Evolutionary conservation across 2,329 filamentous ascomycete genomes (phyloP).

Genomic region (Arthrinium puccinioides): DNA sequence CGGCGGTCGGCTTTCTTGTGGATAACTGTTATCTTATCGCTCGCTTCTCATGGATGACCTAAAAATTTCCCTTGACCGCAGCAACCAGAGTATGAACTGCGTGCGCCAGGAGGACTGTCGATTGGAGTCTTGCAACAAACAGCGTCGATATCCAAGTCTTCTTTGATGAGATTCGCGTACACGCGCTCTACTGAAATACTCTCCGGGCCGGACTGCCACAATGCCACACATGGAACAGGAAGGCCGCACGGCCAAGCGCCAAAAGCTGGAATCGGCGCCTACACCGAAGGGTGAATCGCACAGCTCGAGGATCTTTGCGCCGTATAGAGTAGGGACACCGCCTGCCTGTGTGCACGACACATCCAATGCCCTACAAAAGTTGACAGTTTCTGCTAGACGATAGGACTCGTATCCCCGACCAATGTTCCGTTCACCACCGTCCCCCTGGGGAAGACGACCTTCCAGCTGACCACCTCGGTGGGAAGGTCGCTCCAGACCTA

Average conservation of each 20-base stretch:
- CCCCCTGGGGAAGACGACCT: conserved; percentile 86
- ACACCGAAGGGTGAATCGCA: conserved; percentile 30
- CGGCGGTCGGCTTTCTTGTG: too few species aligned
- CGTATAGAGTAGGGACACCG: conserved; percentile 73
- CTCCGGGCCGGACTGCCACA: conserved; percentile 12
- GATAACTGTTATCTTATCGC: too few species aligned
- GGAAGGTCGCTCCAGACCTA: conserved; percentile 91
- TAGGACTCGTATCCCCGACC: conserved; percentile 89
- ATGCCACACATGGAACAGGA: conserved; percentile 55
- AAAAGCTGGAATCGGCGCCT: conserved; percentile 50
- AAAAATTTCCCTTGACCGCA: too few species aligned
- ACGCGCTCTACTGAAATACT: too few species aligned
- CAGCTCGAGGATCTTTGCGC: conserved; percentile 81
- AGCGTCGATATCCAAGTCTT: too few species aligned
- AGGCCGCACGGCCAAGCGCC: conserved; percentile 66
- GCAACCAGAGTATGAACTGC: too few species aligned
- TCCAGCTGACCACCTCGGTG: conserved; percentile 94
- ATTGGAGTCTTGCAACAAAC: too few species aligned
- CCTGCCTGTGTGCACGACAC: not conserved
- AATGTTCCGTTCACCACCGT: conserved; percentile 82
- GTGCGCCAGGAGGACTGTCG: too few species aligned
- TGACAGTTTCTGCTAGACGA: conserved; percentile 50
- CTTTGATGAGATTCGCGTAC: too few species aligned
- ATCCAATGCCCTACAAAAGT: not conserved
- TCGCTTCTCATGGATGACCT: too few species aligned